Evolutionary conservation across 169 alveolate species (phyloP), one percentile per base, ranked within the genome.

Genomic region (Cryptosporidium felis): DNA sequence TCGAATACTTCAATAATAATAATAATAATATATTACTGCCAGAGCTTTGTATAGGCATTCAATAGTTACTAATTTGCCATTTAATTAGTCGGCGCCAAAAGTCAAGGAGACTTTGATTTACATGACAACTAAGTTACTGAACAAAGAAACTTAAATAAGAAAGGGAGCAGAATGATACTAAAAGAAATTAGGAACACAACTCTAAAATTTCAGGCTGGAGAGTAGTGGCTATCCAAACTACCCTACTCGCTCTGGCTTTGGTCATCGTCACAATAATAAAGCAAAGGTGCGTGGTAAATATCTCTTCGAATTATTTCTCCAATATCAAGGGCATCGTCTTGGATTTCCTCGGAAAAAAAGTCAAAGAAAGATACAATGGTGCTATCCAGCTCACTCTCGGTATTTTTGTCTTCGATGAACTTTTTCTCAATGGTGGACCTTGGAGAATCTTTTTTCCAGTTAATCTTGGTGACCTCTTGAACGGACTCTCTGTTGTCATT

Each of bases 231-330:
- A 26, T 6, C 38, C 5, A 16, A 21, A 12, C 40, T 14, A 63
- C 41, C 26, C 59, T 63, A 63, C 18, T 63, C 80, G 10, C 45
- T 32, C 51, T 36, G 18, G 23, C 10, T 34, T 32, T n/a, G 10
- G 23, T 74, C 41, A 28, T 49, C 58, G n/a, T 74, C 85, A 38
- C 85, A 53, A 62, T 92, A 94, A 67, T 93, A 93, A 14, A 96
- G 91, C 26, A 94, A 90, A 12, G 97, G 97, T 1, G 95, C 94
- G 85, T 94, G 97, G 95, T 95, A 94, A n/a, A 94, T 89, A 80
- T 94, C 97, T 80, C 97, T 65, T 59, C 97, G 66, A n/a, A 94
- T 89, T 0, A 94, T 89, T 80, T 94, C 97, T 0, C 97, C 97
- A 23, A 94, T 90, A 62, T 94, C 97, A 2, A 62, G 36, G 14